Percentiles rank a stretch among this genome's conserved stretches.
phyloP scores from a whole-genome alignment of 148 eudicot genomes.

The Polygonum maritimum region DNA sequence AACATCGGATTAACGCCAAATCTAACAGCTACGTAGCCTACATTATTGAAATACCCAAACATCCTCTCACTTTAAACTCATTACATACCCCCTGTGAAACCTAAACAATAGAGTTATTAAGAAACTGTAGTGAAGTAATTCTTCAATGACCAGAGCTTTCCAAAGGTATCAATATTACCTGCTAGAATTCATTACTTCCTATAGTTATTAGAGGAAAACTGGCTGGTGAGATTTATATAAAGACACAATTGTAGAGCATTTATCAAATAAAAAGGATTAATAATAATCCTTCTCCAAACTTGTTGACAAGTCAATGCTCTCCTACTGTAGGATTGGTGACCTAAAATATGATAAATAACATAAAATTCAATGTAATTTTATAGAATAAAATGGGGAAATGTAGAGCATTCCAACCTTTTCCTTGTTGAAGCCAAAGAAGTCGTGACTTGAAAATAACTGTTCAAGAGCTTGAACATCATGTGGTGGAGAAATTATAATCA shows the following conservation, averaged over 20 bases:
- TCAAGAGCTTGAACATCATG: slow-evolving; percentile 37
- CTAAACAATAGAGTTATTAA: background rate
- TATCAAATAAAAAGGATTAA: background rate
- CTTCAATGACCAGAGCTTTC: background rate
- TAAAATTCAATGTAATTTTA: background rate
- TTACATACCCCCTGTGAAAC: background rate
- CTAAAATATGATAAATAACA: background rate
- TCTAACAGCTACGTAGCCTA: background rate
- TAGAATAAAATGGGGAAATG: background rate
- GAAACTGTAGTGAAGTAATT: no score
- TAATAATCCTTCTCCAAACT: background rate
- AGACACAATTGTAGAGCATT: background rate
- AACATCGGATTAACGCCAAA: background rate
- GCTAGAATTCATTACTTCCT: background rate
- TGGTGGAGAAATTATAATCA: slow-evolving; percentile 52
- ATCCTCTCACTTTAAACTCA: background rate
- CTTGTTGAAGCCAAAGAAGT: slow-evolving; percentile 49
- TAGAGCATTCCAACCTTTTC: slow-evolving; percentile 47
- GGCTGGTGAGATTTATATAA: background rate
- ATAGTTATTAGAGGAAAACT: background rate
- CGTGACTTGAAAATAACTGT: slow-evolving; percentile 42
- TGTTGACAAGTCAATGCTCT: background rate
- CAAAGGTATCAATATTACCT: background rate
- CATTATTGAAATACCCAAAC: background rate
- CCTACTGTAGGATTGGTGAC: background rate